These are phyloP conservation scores for Scutellaria galericulata DNA, from an alignment of 257 asterid species.

Conservation along the genomic window DNA sequence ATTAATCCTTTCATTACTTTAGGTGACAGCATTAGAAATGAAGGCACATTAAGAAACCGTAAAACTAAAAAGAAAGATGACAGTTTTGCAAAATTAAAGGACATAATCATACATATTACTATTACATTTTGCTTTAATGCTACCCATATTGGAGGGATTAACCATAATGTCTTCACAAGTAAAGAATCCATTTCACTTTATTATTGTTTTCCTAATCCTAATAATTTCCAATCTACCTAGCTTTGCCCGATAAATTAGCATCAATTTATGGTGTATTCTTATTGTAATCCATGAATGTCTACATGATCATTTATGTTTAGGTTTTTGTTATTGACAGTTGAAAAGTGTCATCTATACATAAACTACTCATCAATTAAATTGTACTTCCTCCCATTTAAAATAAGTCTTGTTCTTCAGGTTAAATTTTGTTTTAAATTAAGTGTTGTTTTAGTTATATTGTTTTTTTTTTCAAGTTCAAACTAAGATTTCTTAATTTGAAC, in stretches of 20 bases:
- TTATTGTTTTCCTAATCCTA: not conserved
- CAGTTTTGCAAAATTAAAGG: not conserved
- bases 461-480: too few species aligned
- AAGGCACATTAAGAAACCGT: not conserved
- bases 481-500: too few species aligned
- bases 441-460: too few species aligned
- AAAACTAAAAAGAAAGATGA: not conserved
- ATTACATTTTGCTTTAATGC: not conserved
- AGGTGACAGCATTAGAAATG: slow-evolving; percentile 6
- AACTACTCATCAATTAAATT: too few species aligned
- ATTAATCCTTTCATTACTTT: not conserved
- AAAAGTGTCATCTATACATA: too few species aligned
- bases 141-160: slow-evolving; percentile 1
- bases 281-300: too few species aligned
- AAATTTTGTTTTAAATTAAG: too few species aligned
- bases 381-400: too few species aligned
- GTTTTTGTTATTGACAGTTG: too few species aligned
- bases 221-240: not conserved
- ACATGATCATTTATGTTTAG: too few species aligned
- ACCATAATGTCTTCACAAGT: slow-evolving; percentile 10
- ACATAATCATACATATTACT: not conserved
- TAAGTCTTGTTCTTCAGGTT: too few species aligned
- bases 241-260: not conserved
- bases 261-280: too few species aligned
- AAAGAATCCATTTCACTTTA: slow-evolving; percentile 4